Evolutionary conservation across 2,329 filamentous ascomycete species (phyloP).

Genomic region (Colletotrichum sojae): DNA sequence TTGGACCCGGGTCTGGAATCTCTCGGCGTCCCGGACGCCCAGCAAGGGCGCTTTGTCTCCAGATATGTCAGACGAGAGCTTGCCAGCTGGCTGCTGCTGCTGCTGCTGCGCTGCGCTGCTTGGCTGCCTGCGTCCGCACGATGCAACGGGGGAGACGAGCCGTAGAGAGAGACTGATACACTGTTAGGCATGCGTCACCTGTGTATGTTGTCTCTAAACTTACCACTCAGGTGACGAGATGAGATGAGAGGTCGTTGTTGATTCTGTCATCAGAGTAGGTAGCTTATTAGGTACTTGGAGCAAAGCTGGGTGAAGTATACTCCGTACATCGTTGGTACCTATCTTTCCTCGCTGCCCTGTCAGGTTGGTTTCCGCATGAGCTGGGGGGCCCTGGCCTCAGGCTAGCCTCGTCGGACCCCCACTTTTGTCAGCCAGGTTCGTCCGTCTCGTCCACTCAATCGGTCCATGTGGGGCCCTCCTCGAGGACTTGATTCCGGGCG

Average conservation of each 20-base stretch:
- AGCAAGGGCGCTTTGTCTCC: slow-evolving; percentile 1
- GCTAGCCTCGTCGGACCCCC: neutral
- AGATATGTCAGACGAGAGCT: neutral
- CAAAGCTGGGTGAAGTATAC: too few species aligned
- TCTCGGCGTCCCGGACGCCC: slow-evolving; percentile 8
- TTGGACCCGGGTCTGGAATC: slow-evolving; percentile 35
- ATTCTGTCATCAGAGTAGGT: too few species aligned
- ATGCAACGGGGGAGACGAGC: slow-evolving; percentile 9
- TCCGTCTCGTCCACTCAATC: slow-evolving; percentile 3
- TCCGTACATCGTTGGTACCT: too few species aligned
- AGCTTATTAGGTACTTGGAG: too few species aligned
- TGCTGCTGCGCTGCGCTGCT: neutral
- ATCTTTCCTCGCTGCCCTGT: too few species aligned
- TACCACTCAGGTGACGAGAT: too few species aligned
- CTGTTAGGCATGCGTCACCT: neutral
- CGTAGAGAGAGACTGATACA: neutral
- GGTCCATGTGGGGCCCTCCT: too few species aligned
- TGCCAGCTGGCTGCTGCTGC: neutral
- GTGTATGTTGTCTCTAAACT: too few species aligned
- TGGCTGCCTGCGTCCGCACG: neutral
- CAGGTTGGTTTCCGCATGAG: too few species aligned
- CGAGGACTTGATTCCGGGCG: slow-evolving; percentile 7
- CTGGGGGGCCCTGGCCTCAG: too few species aligned
- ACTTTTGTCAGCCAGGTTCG: neutral
- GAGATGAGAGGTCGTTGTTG: too few species aligned